Base-by-base conservation (phyloP, 371 early-diverging fungal species). In the Conidiobolus incongruus region DNA sequence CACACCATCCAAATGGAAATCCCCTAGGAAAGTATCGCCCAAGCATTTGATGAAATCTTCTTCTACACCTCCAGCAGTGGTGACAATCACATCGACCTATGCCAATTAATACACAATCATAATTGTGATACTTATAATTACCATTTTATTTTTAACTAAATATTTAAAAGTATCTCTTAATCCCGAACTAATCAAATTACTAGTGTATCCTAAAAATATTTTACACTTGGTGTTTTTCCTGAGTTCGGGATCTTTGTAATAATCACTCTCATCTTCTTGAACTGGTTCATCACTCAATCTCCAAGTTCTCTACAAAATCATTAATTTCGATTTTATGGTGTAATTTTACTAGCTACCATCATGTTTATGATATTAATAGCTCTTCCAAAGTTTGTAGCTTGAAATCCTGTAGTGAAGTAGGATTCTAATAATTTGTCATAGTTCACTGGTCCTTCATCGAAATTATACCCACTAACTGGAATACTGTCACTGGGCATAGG, bases 21-120 rank as follows among this genome's bases (percentile, higher is more conserved):
- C 70, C 6, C 91, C 97, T 30, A 95, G 50, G 47, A 82, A 90
- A 0, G 96, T 96, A 0, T 81, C 76, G 8, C 74, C 86, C 22
- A 98, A 59, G 51, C 96, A 93, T 63, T 99, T 99, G 56, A 99
- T 99, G 41, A 99, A 75, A 53, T 99, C 99, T 55, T 99, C 99
- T 55, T 99, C 99, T 7, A 99, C 67, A 40, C 99, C 99, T 40
- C 99, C 99, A 6, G 92, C 99, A 12, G 96, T 88, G 0, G 93
- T 72, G 1, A 98, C 98, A 41, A 98, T 48, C 22, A 87, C 85
- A 59, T 96, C 83, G 0, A 99, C 67, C 21, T 51, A 39, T 28
- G 26, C 13, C 26, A 8, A 29, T 21, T 21, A 33, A 21, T 13
- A 15, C 12, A 7, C 16, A 15, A 40, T 5, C 24, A 21, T 8